Conservation (phyloP, 805 yeast species). For the Metschnikowia kofuensis region DNA sequence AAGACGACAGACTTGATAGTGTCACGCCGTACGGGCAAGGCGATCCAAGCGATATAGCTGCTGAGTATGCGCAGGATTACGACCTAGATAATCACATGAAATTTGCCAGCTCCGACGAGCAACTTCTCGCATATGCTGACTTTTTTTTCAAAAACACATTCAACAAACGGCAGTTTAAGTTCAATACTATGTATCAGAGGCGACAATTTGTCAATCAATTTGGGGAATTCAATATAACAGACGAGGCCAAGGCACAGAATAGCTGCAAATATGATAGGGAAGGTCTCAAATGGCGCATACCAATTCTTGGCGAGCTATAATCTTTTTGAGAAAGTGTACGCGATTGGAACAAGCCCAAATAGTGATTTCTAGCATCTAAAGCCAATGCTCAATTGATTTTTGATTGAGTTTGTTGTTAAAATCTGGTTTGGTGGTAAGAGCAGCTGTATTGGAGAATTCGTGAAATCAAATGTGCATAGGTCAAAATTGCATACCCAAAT, state of each 20-base stretch:
- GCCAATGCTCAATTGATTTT: too few species aligned
- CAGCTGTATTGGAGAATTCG: too few species aligned
- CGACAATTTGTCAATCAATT: slow-evolving; percentile 41
- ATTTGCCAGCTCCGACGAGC: slow-evolving; percentile 10
- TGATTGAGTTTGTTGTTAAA: too few species aligned
- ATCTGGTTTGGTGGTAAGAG: too few species aligned
- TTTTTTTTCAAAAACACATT: slow-evolving; percentile 33
- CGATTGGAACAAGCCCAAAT: not conserved
- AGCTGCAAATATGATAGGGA: slow-evolving; percentile 33
- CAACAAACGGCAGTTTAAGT: slow-evolving; percentile 34
- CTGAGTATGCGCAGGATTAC: slow-evolving; percentile 20
- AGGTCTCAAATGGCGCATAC: slow-evolving; percentile 44
- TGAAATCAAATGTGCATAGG: too few species aligned
- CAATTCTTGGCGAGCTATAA: slow-evolving; percentile 35
- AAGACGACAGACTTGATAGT: slow-evolving; percentile 14
- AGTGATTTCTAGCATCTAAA: too few species aligned
- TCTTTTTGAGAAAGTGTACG: not conserved
- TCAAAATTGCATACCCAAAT: too few species aligned
- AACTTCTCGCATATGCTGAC: slow-evolving; percentile 29
- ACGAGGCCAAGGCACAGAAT: slow-evolving; percentile 4
- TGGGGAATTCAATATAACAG: slow-evolving; percentile 34
- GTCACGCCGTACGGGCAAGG: slow-evolving; percentile 17
- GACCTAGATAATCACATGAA: slow-evolving; percentile 5
- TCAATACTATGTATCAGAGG: slow-evolving; percentile 40
- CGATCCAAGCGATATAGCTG: slow-evolving; percentile 12